Conservation (phyloP, 352 stramenopile genomes). For the Phytophthora meadii region DNA sequence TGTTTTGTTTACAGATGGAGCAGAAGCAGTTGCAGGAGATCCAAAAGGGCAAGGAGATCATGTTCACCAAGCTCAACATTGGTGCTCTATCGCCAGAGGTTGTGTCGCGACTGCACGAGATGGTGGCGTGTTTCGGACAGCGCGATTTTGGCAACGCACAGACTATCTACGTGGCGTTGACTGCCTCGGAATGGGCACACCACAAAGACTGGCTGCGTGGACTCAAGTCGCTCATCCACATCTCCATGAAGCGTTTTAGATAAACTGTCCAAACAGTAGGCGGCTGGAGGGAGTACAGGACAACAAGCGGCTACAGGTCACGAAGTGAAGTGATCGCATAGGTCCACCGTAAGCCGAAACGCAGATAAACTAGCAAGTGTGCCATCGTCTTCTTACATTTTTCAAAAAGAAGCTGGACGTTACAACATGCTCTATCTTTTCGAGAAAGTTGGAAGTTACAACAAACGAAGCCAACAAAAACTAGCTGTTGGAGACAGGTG, state of each 20-base stretch:
- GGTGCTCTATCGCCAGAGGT: slow-evolving; percentile 74
- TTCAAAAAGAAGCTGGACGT: no score
- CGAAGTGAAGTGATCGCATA: slow-evolving; percentile 28
- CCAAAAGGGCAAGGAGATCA: slow-evolving; percentile 85
- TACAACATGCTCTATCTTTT: no score
- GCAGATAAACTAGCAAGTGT: slow-evolving; percentile 25
- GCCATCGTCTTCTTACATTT: neutral
- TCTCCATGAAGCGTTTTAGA: slow-evolving; percentile 92
- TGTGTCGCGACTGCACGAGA: slow-evolving; percentile 80
- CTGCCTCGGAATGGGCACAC: slow-evolving; percentile 94
- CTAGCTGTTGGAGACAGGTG: no score
- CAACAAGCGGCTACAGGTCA: slow-evolving; percentile 17
- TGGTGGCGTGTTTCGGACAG: slow-evolving; percentile 79
- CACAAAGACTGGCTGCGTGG: slow-evolving; percentile 99
- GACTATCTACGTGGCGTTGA: slow-evolving; percentile 91
- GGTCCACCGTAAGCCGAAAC: slow-evolving; percentile 14
- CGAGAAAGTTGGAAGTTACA: neutral
- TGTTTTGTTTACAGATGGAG: slow-evolving; percentile 67
- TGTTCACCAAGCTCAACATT: slow-evolving; percentile 90
- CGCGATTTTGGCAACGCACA: slow-evolving; percentile 83
- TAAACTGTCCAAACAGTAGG: slow-evolving; percentile 45
- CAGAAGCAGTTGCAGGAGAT: slow-evolving; percentile 89
- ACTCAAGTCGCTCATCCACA: slow-evolving; percentile 96
- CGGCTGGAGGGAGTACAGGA: slow-evolving; percentile 11
- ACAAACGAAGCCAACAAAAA: no score